Conservation (phyloP, 2,329 filamentous ascomycete species). For the Claviceps sorghi region DNA sequence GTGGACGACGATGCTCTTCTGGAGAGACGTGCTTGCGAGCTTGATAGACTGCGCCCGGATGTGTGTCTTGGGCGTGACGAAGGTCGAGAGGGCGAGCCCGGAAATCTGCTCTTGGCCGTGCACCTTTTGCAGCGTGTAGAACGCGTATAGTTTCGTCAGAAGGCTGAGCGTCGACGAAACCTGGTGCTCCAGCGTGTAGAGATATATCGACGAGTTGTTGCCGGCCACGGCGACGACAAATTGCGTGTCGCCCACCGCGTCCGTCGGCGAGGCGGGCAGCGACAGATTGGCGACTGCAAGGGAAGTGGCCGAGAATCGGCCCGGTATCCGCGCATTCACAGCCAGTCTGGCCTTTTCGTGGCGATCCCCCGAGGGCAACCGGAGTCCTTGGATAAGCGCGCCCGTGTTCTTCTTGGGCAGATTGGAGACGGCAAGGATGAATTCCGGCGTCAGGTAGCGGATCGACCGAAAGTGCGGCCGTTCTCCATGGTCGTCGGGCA, state of each 20-base stretch:
- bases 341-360: constrained; percentile 32
- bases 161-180: constrained; percentile 31
- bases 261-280: constrained; percentile 33
- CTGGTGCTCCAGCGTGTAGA: constrained; percentile 64
- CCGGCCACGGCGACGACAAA: constrained; percentile 68
- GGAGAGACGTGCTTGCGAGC: constrained; percentile 68
- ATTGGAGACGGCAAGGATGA: constrained; percentile 44
- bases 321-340: constrained; percentile 44
- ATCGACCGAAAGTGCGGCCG: constrained; percentile 42
- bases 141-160: constrained; percentile 35
- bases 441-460: constrained; percentile 43
- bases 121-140: constrained; percentile 37
- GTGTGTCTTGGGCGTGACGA: constrained; percentile 36
- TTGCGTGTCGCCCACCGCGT: constrained; percentile 50
- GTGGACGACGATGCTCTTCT: constrained; percentile 67
- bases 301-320: constrained; percentile 56
- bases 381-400: constrained; percentile 40
- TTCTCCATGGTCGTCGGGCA: constrained; percentile 31
- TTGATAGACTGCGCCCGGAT: constrained; percentile 36
- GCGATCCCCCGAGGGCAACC: constrained; percentile 28
- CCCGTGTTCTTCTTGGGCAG: constrained; percentile 40
- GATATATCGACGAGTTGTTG: constrained; percentile 61
- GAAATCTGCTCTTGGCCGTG: constrained; percentile 44
- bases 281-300: constrained; percentile 62
- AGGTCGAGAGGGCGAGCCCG: constrained; percentile 42